Conservation (phyloP, 345 rosid genomes). For the Arabidopsis thaliana region DNA sequence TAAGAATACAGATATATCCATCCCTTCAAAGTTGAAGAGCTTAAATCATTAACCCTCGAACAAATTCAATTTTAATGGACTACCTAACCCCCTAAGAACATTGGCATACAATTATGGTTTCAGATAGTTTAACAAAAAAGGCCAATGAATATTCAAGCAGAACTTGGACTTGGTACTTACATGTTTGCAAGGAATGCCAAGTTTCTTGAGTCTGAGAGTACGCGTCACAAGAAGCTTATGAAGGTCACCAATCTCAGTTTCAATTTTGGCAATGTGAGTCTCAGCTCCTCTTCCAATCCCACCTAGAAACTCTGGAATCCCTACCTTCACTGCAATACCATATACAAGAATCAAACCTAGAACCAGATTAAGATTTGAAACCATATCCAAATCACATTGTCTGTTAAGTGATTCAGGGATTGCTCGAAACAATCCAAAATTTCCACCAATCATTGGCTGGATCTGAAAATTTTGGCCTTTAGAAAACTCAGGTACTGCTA, state of each 20-base stretch:
- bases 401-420: background rate
- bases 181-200: constrained; percentile 88
- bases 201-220: constrained; percentile 80
- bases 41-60: no score
- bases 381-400: background rate
- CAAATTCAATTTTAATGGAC: background rate
- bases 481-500: background rate
- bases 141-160: background rate
- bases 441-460: background rate
- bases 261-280: constrained; percentile 75
- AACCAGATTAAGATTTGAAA: background rate
- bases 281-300: constrained; percentile 85
- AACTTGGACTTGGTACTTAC: constrained; percentile 47
- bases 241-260: constrained; percentile 78
- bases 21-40: background rate
- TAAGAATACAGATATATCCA: background rate
- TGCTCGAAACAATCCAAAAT: background rate
- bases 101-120: background rate
- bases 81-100: background rate
- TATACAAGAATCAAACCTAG: constrained; percentile 12
- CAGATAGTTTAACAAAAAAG: background rate
- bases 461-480: background rate
- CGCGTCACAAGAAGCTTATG: constrained; percentile 71
- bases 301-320: constrained; percentile 77
- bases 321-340: constrained; percentile 71